Base-by-base conservation (phyloP, 768 basidiomycete genomes). In the Calocera cornea region DNA sequence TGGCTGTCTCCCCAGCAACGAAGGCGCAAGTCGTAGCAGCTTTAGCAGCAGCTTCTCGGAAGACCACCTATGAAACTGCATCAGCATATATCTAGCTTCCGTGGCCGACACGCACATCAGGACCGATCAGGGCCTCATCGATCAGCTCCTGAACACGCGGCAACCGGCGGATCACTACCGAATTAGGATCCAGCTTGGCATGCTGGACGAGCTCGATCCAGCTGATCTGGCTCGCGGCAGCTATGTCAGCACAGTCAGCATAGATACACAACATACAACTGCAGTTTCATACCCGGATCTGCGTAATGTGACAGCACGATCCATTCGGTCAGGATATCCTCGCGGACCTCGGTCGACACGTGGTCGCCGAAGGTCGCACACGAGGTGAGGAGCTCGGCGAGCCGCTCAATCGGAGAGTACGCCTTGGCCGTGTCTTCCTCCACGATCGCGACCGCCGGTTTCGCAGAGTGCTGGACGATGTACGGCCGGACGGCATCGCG, bases 121-220 rank as follows among this genome's bases (percentile, higher is more conserved):
- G 67, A 41, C 77, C 74, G 12, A 76, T 72, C 19, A 82, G 81
- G 1, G 82, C 82, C 65, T 79, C 79, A 41, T 87, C 72, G 12
- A 88, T 75, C 1, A 80, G 75, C 11, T 77, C 74, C 68, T 90
- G 71, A 14, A 88, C 74, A 8, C 75, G 75, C 67, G 86, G 82
- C 1, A 85, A 49, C 67, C 84, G 78, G 27, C 76, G 78, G 8
- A 78, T 79, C 2, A 89, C 79, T 5, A 90, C 75, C 16, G 83
- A 81, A 24, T 79, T 78, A 1, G 93, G 93, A 72, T 95, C 90
- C 2, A 82, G 73, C 1, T 79, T 74, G 0, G 88, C 86, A 68
- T 81, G 83, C 71, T 90, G 90, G 66, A 88, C 90, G 2, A 90
- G 70, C 66, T 92, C 89, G 68, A 95, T 88, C 93, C 93, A 97